Evolutionary conservation across 1,284 basidiomycete genomes (phyloP).

Genomic region (Tetrapyrgos nigripes): DNA sequence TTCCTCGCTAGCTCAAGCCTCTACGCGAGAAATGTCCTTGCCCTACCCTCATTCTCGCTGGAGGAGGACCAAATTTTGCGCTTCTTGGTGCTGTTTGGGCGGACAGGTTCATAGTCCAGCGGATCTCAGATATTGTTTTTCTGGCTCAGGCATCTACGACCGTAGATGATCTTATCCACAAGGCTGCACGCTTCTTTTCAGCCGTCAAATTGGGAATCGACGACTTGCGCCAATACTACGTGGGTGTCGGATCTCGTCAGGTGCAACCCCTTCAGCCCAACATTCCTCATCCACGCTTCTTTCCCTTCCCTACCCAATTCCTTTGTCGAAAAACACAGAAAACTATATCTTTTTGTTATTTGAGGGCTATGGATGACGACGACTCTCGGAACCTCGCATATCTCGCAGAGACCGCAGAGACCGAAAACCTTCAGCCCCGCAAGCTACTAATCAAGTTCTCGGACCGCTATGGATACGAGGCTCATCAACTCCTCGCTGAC

Average conservation of each 20-base stretch:
- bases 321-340: background rate
- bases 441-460: background rate
- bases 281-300: no score
- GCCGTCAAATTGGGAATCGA: background rate
- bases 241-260: background rate
- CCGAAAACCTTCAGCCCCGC: no score
- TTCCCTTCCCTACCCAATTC: background rate
- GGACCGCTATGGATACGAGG: background rate
- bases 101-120: no score
- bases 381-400: no score
- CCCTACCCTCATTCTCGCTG: no score
- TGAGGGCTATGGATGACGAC: background rate
- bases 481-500: no score
- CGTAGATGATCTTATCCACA: constrained; percentile 12
- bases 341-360: background rate
- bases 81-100: no score
- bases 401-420: background rate
- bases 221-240: background rate
- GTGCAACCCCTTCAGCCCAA: background rate
- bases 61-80: no score
- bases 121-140: constrained; percentile 32
- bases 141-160: constrained; percentile 16
- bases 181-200: no score
- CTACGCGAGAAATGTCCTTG: no score
- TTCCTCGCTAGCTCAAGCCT: constrained; percentile 13